Conservation (phyloP, 345 rosid genomes). For the Anacardium occidentale region DNA sequence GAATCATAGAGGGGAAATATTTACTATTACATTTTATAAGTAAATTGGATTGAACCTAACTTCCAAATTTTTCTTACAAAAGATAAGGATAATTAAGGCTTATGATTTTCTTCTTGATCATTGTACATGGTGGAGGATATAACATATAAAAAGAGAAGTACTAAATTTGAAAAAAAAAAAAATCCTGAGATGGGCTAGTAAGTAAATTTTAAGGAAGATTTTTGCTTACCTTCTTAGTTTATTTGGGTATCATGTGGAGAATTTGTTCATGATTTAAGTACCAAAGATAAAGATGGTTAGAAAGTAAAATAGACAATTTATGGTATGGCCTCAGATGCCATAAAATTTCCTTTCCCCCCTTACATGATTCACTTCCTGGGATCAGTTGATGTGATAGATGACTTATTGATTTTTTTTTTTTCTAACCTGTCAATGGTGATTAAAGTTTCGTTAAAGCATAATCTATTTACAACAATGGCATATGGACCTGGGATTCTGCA, state of each 20-base stretch:
- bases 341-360: background rate
- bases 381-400: background rate
- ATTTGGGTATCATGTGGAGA: background rate
- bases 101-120: background rate
- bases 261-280: background rate
- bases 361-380: background rate
- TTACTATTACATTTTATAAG: background rate
- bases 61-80: background rate
- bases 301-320: background rate
- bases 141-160: background rate
- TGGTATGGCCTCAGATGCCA: background rate
- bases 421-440: background rate
- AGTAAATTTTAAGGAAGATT: background rate
- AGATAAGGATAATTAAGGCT: background rate
- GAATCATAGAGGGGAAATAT: background rate
- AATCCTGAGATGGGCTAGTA: background rate
- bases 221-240: background rate
- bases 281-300: background rate
- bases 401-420: background rate
- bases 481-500: background rate
- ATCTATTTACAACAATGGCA: too few relatives aligned
- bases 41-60: background rate
- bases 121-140: background rate
- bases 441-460: too few relatives aligned
- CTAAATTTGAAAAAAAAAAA: background rate